These are phyloP conservation scores for Zostera marina DNA, from an alignment of 116 monocot species.

Conservation along the genomic window DNA sequence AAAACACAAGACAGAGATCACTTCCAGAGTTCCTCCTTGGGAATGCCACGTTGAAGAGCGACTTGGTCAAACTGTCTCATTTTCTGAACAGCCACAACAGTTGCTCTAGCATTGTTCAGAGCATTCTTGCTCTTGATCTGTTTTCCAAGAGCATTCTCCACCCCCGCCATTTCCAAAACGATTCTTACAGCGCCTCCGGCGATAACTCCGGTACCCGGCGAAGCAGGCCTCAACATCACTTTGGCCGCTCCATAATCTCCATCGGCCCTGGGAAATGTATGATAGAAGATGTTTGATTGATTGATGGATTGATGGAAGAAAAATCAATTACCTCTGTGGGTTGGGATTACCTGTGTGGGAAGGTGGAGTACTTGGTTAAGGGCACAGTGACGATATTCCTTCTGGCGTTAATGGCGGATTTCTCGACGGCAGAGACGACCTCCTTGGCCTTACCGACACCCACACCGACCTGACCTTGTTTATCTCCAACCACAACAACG, in stretches of 20 bases:
- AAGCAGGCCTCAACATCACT: slow-evolving; percentile 94
- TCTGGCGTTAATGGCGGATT: slow-evolving; percentile 60
- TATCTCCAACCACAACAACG: slow-evolving; percentile 84
- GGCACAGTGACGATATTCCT: slow-evolving; percentile 75
- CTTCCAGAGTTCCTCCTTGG: slow-evolving; percentile 87
- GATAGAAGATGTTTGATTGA: neutral
- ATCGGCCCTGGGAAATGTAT: slow-evolving; percentile 70
- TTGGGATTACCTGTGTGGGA: slow-evolving; percentile 64
- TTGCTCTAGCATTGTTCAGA: slow-evolving; percentile 90
- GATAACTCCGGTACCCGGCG: slow-evolving; percentile 84
- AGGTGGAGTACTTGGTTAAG: slow-evolving; percentile 81
- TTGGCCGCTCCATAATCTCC: slow-evolving; percentile 86
- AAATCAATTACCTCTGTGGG: neutral
- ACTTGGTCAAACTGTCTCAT: slow-evolving; percentile 74
- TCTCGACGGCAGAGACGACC: slow-evolving; percentile 62
- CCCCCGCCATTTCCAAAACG: slow-evolving; percentile 91
- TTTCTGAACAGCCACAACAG: slow-evolving; percentile 49
- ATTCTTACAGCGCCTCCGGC: slow-evolving; percentile 83
- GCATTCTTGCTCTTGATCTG: slow-evolving; percentile 73
- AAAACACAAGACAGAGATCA: slow-evolving; percentile 11
- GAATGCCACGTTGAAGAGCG: slow-evolving; percentile 67
- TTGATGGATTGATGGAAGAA: too few relatives aligned
- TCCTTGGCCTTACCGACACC: slow-evolving; percentile 93
- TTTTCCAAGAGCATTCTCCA: slow-evolving; percentile 88
- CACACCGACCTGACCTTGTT: slow-evolving; percentile 71